Conservation (phyloP, 2,329 filamentous ascomycete genomes). For the Aspergillus candidus region DNA sequence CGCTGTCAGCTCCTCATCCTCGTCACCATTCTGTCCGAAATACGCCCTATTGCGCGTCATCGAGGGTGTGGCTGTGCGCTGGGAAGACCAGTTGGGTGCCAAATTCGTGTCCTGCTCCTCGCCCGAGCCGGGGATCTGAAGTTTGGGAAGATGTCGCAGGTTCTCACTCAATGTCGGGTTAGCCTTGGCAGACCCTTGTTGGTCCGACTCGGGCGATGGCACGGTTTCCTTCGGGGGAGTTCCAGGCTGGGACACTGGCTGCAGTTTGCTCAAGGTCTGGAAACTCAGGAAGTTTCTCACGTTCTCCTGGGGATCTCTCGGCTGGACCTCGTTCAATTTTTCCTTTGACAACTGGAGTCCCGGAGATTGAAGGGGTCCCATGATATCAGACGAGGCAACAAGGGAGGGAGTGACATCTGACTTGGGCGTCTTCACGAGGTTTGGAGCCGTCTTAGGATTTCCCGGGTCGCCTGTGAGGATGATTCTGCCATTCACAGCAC, state of each 20-base stretch:
- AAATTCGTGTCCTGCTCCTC: too few species aligned
- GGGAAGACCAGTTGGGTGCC: conserved; percentile 2
- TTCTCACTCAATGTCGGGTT: not conserved
- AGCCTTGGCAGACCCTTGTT: not conserved
- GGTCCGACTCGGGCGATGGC: conserved; percentile 4
- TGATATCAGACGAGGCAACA: conserved; percentile 81
- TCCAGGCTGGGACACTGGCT: conserved; percentile 47
- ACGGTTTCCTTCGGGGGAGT: conserved; percentile 48
- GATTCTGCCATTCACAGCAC: conserved; percentile 43
- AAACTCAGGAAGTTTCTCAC: conserved; percentile 83
- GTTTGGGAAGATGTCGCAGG: not conserved
- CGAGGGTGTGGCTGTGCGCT: conserved; percentile 26
- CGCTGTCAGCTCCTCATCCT: not conserved
- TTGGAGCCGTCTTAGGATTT: conserved; percentile 60
- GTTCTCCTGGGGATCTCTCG: conserved; percentile 78
- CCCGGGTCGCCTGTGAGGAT: conserved; percentile 67
- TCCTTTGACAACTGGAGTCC: conserved; percentile 59
- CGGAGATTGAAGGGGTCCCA: conserved; percentile 65
- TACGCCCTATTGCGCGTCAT: conserved; percentile 11
- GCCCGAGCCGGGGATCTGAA: conserved; percentile 44
- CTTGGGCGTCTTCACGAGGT: conserved; percentile 55
- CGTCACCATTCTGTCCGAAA: conserved; percentile 16
- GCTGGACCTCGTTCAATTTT: conserved; percentile 61
- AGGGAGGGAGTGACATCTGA: conserved; percentile 75
- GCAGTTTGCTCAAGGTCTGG: conserved; percentile 50